These are phyloP conservation scores for Excoecaria agallocha DNA, from an alignment of 345 rosid genomes.

Conservation along the genomic window DNA sequence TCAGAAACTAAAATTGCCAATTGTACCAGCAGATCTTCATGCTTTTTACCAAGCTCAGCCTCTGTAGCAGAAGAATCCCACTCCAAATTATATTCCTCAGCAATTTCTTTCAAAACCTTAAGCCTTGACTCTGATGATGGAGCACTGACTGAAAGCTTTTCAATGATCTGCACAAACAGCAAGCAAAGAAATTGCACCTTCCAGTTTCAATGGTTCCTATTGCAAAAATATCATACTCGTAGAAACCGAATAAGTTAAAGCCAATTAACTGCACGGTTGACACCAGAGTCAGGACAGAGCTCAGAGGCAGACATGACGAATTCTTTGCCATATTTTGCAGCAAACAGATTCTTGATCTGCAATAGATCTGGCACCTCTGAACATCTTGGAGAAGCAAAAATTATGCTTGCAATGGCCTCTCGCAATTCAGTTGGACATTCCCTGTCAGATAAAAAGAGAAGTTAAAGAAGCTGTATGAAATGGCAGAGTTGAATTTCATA, in stretches of 20 bases:
- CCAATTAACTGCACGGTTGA: conserved; percentile 80
- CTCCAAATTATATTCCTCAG: conserved; percentile 57
- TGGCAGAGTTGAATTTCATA: background rate
- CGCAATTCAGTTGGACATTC: conserved; percentile 85
- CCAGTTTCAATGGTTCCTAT: conserved; percentile 12
- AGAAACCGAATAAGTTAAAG: conserved; percentile 20
- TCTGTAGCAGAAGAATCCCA: conserved; percentile 90
- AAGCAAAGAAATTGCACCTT: conserved; percentile 9
- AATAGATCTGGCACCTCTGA: conserved; percentile 89
- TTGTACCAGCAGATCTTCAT: conserved; percentile 87
- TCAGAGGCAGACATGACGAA: conserved; percentile 67
- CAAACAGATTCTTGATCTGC: conserved; percentile 71
- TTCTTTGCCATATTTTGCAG: conserved; percentile 86
- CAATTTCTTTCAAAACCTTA: conserved; percentile 75
- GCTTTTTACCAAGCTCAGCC: conserved; percentile 75
- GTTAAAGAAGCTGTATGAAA: background rate
- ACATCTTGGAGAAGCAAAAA: conserved; percentile 95
- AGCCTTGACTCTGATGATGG: conserved; percentile 73
- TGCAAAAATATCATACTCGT: conserved; percentile 7
- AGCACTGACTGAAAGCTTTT: conserved; percentile 76
- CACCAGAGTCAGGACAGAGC: conserved; percentile 90
- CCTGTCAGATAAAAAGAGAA: conserved; percentile 37
- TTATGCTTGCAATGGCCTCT: conserved; percentile 88
- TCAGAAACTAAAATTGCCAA: conserved; percentile 11
- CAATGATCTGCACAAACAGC: conserved; percentile 56